Evolutionary conservation across 805 yeast genomes (phyloP).

Genomic region (Teunomyces tritomae): DNA sequence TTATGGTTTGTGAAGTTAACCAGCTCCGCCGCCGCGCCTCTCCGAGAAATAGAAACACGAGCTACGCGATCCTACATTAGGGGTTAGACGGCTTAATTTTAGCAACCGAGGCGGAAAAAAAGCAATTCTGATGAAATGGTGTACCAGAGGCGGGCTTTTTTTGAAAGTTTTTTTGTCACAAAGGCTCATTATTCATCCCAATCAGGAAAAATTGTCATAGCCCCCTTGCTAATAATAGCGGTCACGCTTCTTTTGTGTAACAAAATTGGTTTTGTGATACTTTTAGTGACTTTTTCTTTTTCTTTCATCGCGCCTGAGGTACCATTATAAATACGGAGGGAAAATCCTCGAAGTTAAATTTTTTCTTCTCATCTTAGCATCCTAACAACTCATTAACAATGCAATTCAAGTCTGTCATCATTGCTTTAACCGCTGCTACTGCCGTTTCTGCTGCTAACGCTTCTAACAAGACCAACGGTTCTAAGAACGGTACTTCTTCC

Average conservation of each 20-base stretch:
- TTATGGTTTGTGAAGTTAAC: background rate
- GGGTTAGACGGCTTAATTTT: conserved; percentile 4
- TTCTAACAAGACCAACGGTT: conserved; percentile 37
- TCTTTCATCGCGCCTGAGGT: background rate
- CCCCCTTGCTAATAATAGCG: conserved; percentile 1
- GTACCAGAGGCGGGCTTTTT: conserved; percentile 2
- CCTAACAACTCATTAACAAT: conserved; percentile 33
- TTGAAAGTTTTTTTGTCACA: background rate
- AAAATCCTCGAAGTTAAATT: background rate
- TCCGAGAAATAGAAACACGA: background rate
- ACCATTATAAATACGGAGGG: conserved; percentile 12
- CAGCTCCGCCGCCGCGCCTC: background rate
- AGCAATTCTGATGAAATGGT: conserved; percentile 3
- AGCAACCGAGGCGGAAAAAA: conserved; percentile 4
- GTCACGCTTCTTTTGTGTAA: background rate
- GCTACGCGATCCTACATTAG: conserved; percentile 1
- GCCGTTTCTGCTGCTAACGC: conserved; percentile 63
- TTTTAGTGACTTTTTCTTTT: background rate
- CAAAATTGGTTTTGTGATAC: background rate
- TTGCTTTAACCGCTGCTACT: conserved; percentile 68
- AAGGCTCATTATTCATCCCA: background rate
- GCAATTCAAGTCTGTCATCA: conserved; percentile 71
- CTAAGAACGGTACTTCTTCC: conserved; percentile 35
- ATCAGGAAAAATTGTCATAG: conserved; percentile 3
- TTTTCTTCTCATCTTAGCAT: conserved; percentile 2